Evolutionary conservation across 257 asterid species (phyloP).

Genomic region (Lavandula angustifolia): DNA sequence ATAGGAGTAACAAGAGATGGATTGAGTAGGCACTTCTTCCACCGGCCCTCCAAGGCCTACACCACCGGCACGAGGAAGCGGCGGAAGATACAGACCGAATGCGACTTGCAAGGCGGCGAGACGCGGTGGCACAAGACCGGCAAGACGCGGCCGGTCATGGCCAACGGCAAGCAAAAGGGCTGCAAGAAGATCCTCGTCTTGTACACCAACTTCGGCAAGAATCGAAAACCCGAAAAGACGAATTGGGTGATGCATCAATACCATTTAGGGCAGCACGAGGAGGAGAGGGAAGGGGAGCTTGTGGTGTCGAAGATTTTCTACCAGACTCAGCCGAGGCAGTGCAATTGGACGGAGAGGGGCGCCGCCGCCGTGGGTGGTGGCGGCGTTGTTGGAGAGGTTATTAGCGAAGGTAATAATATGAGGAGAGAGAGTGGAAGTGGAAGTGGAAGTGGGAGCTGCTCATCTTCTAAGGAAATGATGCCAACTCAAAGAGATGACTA

Average conservation of each 20-base stretch:
- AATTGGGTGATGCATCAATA: slow-evolving; percentile 99
- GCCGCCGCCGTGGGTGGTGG: slow-evolving; percentile 1
- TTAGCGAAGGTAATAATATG: not conserved
- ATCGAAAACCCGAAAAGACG: slow-evolving; percentile 91
- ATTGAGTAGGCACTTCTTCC: slow-evolving; percentile 90
- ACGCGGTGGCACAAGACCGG: slow-evolving; percentile 99
- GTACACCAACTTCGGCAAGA: slow-evolving; percentile 92
- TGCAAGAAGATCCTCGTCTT: slow-evolving; percentile 91
- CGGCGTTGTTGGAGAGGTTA: slow-evolving; percentile 27
- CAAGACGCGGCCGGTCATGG: slow-evolving; percentile 93
- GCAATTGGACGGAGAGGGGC: slow-evolving; percentile 67
- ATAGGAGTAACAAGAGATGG: slow-evolving; percentile 97
- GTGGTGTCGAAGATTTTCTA: slow-evolving; percentile 92
- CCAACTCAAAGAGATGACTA: slow-evolving; percentile 58
- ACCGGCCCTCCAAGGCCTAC: slow-evolving; percentile 96
- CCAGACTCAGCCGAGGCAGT: slow-evolving; percentile 92
- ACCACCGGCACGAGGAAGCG: slow-evolving; percentile 95
- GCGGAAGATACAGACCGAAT: slow-evolving; percentile 89
- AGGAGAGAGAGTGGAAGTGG: slow-evolving; percentile 39
- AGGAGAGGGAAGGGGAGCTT: slow-evolving; percentile 91
- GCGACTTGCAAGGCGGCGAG: slow-evolving; percentile 89
- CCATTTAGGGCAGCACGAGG: slow-evolving; percentile 88
- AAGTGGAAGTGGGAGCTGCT: slow-evolving; percentile 52
- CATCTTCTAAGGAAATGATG: slow-evolving; percentile 57
- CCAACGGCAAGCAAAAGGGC: slow-evolving; percentile 83